These are phyloP conservation scores for Circinella minor DNA, from an alignment of 371 early-diverging fungal species.

Conservation along the genomic window DNA sequence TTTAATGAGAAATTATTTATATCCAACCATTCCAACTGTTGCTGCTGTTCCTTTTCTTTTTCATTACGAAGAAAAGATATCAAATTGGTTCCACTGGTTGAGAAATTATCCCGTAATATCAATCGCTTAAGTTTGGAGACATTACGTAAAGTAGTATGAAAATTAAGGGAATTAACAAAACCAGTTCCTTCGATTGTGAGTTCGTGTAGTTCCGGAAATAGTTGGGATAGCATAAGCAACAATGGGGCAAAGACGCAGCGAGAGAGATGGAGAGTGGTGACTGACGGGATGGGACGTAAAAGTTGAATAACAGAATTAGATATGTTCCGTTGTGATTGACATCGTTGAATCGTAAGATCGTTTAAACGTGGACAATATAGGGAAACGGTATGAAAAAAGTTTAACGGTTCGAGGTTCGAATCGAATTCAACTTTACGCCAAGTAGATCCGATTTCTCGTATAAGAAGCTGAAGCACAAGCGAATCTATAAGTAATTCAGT, in stretches of 20 bases:
- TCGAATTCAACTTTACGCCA: slow-evolving; percentile 4
- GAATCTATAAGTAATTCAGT: not conserved
- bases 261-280: not conserved
- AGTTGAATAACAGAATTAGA: not conserved
- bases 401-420: not conserved
- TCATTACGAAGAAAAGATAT: not conserved
- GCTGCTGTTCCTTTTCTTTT: not conserved
- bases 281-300: not conserved
- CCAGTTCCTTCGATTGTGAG: not conserved
- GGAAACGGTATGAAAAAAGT: slow-evolving; percentile 1
- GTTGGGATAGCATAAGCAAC: not conserved
- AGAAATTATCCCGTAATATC: not conserved
- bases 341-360: not conserved
- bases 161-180: not conserved
- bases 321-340: not conserved
- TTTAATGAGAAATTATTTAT: not conserved
- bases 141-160: not conserved
- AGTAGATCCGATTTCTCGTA: slow-evolving; percentile 11
- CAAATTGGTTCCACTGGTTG: not conserved
- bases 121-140: not conserved
- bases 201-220: not conserved
- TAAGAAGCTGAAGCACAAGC: not conserved
- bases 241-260: not conserved
- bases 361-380: slow-evolving; percentile 4
- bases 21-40: not conserved